phyloP scores from a whole-genome alignment of 2,329 filamentous ascomycete species.

The Ophiostoma piceae region DNA sequence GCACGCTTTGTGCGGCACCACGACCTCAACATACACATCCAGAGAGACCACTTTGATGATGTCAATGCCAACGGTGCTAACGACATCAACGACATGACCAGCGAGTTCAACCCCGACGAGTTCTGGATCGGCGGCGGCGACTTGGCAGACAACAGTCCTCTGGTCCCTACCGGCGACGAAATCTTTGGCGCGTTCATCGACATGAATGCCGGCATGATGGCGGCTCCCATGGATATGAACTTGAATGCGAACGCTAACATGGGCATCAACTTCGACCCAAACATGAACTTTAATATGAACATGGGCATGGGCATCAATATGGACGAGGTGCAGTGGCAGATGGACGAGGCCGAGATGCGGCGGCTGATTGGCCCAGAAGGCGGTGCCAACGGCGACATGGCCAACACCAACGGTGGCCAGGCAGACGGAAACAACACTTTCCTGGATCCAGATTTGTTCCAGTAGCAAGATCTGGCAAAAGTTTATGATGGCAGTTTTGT shows the following conservation, averaged over 20 bases:
- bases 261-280: neutral
- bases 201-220: conserved; percentile 14
- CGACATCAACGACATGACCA: neutral
- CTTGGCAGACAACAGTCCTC: neutral
- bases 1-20: conserved; percentile 47
- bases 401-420: neutral
- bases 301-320: neutral
- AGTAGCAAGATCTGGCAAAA: conserved; percentile 1
- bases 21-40: conserved; percentile 39
- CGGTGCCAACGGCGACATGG: neutral
- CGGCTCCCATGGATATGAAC: neutral
- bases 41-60: conserved; percentile 30
- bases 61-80: neutral
- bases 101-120: conserved; percentile 17
- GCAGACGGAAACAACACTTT: neutral
- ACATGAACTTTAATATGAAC: neutral
- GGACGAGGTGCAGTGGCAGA: conserved; percentile 26
- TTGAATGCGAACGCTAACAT: neutral
- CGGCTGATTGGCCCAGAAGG: conserved; percentile 28
- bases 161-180: conserved; percentile 6
- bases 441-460: conserved; percentile 26
- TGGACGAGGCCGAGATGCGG: conserved; percentile 31
- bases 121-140: conserved; percentile 25
- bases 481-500: neutral
- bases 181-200: conserved; percentile 19